Evolutionary conservation across 73 alveolate genomes (phyloP), one percentile per base, ranked within the genome.

Genomic region (Tetrahymena malaccensis): DNA sequence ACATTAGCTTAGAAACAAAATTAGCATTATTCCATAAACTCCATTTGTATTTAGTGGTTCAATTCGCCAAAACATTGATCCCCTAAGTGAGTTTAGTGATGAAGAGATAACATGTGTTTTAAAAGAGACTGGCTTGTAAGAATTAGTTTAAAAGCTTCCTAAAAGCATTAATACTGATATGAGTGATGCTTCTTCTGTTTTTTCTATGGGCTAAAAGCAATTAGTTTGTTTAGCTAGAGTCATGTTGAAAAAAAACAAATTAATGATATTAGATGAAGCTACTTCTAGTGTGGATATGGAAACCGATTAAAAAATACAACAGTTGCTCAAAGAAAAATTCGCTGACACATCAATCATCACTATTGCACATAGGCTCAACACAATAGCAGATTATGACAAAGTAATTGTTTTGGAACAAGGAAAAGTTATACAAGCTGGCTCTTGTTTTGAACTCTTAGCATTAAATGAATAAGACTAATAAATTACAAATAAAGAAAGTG

Each of bases 21-120:
- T 98, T 38, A 94, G 99, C 1, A 96, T 96, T 55, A 98, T 98
- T n/a, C 99, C 99, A 17, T 98, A 98, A 85, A 95, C 96, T 37
- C 99, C 99, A 19, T 95, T 98, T 56, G 93, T 97, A 83, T 95
- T 98, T 96, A 96, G 95, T 43, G 98, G 98, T 19, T 83, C 98
- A 7, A 93, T 98, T 94, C 96, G 97, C 94, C 93, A 95, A 85
- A 98, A 98, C 95, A 94, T 98, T 22, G 99, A 98, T 95, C 99
- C 99, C 6, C 25, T 96, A 33, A 27, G 85, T 44, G 70, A 96
- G 50, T 93, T 93, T 93, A 50, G 35, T 13, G 70, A 85, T 93
- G 97, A 96, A 27, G 85, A 96, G 35, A 55, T 96, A 33, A 35
- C 43, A 93, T 27, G 33, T 40, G 93, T 94, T 21, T 56, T 96